Base-by-base conservation (phyloP, 805 yeast species). In the Sugiyamaella lignohabitans region DNA sequence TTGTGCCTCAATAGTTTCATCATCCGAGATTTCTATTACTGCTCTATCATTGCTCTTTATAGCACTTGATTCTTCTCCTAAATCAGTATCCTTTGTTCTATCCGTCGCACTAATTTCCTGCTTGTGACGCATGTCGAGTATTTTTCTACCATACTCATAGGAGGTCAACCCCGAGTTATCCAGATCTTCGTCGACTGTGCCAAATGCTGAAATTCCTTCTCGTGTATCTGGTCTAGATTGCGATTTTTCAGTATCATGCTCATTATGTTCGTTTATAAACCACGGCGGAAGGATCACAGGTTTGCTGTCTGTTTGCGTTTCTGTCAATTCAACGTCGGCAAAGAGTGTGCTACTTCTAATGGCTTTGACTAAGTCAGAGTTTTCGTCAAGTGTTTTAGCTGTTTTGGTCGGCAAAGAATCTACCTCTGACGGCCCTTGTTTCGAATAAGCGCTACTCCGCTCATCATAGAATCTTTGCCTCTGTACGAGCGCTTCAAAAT, bases 401-500 rank as follows among this genome's bases (percentile, higher is more conserved):
- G 8, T 8, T 27, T 27, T 27, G 32, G 8, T 27, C n/a, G n/a
- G n/a, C n/a, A n/a, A n/a, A n/a, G n/a, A n/a, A n/a, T n/a, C n/a
- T n/a, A n/a, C n/a, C 14, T 27, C 32, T 27, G 32, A 27, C 14
- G 8, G 11, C n/a, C 32, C 8, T 30, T 32, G 19, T 22, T 20
- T 32, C 16, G 22, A 32, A 11, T 20, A 23, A 22, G 17, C 16
- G 40, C 36, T 23, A 6, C 24, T 23, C 19, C 38, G 38, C 18
- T 48, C 39, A 17, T 47, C 47, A 45, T 56, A 59, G 6, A 61
- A 48, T 38, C 48, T 44, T 19, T 51, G 47, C 21, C 64, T 53
- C 40, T 55, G 56, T 1, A 61, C 46, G 22, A 41, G 48, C 2
- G 58, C 55, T 43, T 61, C 65, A 40, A 49, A 58, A 4, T 57